Base-by-base conservation (phyloP, 2,329 filamentous ascomycete genomes). In the Cladosporium austrohemisphaericum region DNA sequence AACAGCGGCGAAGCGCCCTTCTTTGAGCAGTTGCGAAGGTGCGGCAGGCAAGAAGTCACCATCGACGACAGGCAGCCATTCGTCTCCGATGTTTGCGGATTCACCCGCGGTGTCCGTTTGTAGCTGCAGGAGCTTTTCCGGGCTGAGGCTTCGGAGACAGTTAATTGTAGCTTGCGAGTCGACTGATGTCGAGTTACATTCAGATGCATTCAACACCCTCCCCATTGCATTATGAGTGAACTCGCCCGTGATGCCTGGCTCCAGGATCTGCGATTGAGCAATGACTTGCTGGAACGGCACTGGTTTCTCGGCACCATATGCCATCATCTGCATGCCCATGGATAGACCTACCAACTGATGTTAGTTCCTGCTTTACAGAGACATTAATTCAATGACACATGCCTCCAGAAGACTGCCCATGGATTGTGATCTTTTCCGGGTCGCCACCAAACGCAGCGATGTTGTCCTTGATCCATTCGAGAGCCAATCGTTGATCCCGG, bases 11-110 rank as follows among this genome's bases (percentile, higher is more conserved):
- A 74, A 72, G 5, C 60, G 59, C 6, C 69, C 68, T 18, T 65
- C 55, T 5, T 54, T 56, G 18, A 74, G 58, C 4, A 74, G 63
- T 26, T 64, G 56, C 5, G 70, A 73, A 1, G 74, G 70, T 4
- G 73, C 59, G 1, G 63, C 68, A 11, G 58, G 58, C 6, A 20
- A 73, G 73, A n/a, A 78, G 55, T 76, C 73, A 11, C 69, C 71
- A 51, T 78, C 75, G 0, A 77, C 71, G 0, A 64, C 68, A 0
- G 76, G 76, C 0, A 77, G 31, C 71, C 74, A 79, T 41, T 76
- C 70, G 48, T 79, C 76, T 10, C 76, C 76, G 43, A 66, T 57
- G 33, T 68, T 69, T 31, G 64, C 59, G 2, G 45, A 52, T 4
- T 54, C 58, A 7, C 52, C 35, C 46, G 75, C 71, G 1, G 73